These are phyloP conservation scores for Chaetoscypha palmicola DNA, from an alignment of 2,329 filamentous ascomycete species.

Conservation along the genomic window DNA sequence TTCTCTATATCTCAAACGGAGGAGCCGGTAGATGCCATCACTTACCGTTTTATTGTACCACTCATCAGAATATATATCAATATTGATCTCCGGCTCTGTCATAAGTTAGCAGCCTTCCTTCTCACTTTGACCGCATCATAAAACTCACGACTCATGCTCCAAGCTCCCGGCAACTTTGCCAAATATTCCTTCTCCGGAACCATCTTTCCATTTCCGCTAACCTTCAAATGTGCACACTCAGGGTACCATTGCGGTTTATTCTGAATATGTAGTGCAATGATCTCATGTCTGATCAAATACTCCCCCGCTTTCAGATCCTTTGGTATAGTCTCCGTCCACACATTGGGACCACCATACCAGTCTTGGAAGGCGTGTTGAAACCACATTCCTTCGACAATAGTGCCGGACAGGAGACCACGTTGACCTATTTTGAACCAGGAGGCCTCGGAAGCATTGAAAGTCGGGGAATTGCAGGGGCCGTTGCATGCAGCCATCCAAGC, in stretches of 20 bases:
- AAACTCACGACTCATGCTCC: slow-evolving; percentile 13
- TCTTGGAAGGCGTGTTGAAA: slow-evolving; percentile 12
- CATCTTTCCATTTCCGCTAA: slow-evolving; percentile 12
- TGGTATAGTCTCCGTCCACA: slow-evolving; percentile 45
- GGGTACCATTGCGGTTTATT: slow-evolving; percentile 19
- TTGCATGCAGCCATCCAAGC: slow-evolving; percentile 15
- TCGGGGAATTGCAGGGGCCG: slow-evolving; percentile 7
- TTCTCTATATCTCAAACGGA: background rate
- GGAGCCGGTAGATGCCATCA: background rate
- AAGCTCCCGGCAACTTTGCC: slow-evolving; percentile 13
- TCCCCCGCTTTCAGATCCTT: slow-evolving; percentile 33
- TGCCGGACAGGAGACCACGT: slow-evolving; percentile 9
- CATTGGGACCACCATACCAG: slow-evolving; percentile 12
- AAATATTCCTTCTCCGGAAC: slow-evolving; percentile 12
- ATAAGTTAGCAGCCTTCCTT: background rate
- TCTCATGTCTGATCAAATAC: slow-evolving; percentile 20
- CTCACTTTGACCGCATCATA: background rate
- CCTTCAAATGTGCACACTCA: slow-evolving; percentile 17
- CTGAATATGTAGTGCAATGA: slow-evolving; percentile 18
- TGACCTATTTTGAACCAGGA: slow-evolving; percentile 18
- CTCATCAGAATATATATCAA: background rate
- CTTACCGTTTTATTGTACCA: background rate
- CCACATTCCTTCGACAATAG: slow-evolving; percentile 13
- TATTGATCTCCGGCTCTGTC: background rate
- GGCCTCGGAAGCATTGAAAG: slow-evolving; percentile 9